phyloP scores from a whole-genome alignment of 129 eudicot species.

The Centella asiatica region DNA sequence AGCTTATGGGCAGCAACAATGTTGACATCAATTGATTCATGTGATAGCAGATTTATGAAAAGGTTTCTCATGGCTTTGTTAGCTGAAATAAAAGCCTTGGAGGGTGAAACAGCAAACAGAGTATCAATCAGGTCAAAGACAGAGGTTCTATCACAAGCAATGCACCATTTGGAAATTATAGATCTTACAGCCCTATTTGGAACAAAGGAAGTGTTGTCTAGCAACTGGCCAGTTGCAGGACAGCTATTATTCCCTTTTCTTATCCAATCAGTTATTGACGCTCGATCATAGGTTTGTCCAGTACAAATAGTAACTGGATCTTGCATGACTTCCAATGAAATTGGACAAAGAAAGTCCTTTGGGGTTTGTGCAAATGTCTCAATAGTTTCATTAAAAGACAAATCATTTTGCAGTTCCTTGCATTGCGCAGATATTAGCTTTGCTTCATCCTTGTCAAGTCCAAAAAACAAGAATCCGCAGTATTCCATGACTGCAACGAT shows the following conservation, averaged over 20 bases:
- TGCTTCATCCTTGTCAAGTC: background rate
- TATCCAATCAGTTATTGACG: slow-evolving; percentile 59
- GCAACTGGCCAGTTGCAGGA: slow-evolving; percentile 80
- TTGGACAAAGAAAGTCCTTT: slow-evolving; percentile 56
- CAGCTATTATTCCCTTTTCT: slow-evolving; percentile 64
- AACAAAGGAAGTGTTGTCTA: slow-evolving; percentile 59
- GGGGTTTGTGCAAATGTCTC: slow-evolving; percentile 28
- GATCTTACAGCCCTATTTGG: slow-evolving; percentile 29
- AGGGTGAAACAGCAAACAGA: background rate
- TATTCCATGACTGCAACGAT: background rate
- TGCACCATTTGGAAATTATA: slow-evolving; percentile 2
- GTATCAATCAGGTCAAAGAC: background rate
- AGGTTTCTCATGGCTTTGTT: background rate
- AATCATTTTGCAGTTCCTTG: background rate
- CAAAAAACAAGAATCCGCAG: slow-evolving; percentile 6
- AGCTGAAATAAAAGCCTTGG: background rate
- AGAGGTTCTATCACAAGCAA: background rate
- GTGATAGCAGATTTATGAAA: background rate
- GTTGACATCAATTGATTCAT: background rate
- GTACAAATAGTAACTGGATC: slow-evolving; percentile 80
- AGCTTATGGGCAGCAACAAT: background rate
- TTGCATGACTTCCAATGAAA: slow-evolving; percentile 73
- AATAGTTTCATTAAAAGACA: background rate
- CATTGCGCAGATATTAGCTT: background rate
- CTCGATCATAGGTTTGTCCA: slow-evolving; percentile 64